Evolutionary conservation across 495 filamentous ascomycete genomes (phyloP), one percentile per base, ranked within the genome.

Genomic region (Gamarada debralockiae): DNA sequence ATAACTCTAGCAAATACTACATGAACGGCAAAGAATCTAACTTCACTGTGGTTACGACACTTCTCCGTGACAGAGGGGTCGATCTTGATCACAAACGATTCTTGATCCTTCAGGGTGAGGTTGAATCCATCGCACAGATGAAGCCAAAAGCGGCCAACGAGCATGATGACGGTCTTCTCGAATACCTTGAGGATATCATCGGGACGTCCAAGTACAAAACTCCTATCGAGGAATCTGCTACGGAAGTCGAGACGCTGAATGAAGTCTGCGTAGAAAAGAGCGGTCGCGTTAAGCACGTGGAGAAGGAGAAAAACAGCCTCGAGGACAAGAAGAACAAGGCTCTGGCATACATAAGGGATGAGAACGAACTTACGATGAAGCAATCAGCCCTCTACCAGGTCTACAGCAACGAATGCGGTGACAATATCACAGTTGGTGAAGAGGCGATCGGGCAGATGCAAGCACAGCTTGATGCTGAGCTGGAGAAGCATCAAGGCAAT

Each of bases 121-220:
- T 98, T 52, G 93, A 98, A 65, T 96, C 91, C 0, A 98, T 98
- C 60, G 92, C 93, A 22, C 93, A 98, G 71, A 98, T 98, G 93
- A 98, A 97, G 68, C 79, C 93, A 1, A 98, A 98, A 67, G 93
- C 95, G 3, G 84, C 77, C 20, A 89, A 87, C 55, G 93, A 97
- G 60, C 91, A 96, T 58, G 93, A 98, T 59, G 93, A 98, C 63
- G 93, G 93, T 15, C 78, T 98, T 22, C 75, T 98, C 21, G 93
- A 98, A 66, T 98, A 98, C 59, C 82, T 98, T 1, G 93, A 98
- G 64, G 93, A 98, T 66, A 97, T 98, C 59, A 97, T 98, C 55
- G 93, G 93, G 48, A 98, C 93, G 0, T 96, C 91, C 13, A 95
- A 95, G 63, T 98, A 97, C 71, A 98, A 98, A 70, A 80, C 86